These are phyloP conservation scores for Candida anglica DNA, from an alignment of 805 yeast species.

Conservation along the genomic window DNA sequence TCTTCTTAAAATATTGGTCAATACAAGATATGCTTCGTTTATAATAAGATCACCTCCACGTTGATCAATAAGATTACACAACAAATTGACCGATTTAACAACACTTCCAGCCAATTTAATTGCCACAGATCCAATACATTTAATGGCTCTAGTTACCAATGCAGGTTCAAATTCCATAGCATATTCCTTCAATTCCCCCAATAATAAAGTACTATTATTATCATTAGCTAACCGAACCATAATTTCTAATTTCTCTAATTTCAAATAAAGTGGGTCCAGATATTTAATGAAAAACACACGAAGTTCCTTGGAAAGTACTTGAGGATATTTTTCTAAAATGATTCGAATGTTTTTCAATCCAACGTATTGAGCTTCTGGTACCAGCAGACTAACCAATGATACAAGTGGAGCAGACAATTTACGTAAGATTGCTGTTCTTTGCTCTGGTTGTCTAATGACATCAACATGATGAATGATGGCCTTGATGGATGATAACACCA, in stretches of 20 bases:
- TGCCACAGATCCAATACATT: conserved; percentile 69
- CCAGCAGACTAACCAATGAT: conserved; percentile 76
- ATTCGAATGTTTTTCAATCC: conserved; percentile 88
- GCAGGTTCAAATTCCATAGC: conserved; percentile 83
- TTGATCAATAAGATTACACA: conserved; percentile 58
- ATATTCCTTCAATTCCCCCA: conserved; percentile 74
- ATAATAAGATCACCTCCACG: conserved; percentile 58
- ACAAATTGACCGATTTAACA: conserved; percentile 55
- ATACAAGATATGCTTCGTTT: conserved; percentile 57
- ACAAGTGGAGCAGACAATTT: conserved; percentile 84
- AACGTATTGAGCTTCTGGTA: conserved; percentile 91
- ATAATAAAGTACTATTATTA: conserved; percentile 51
- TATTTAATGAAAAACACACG: conserved; percentile 88
- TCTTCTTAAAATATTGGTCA: conserved; percentile 64
- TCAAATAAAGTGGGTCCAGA: conserved; percentile 76
- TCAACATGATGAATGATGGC: conserved; percentile 70
- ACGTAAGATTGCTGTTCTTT: conserved; percentile 46
- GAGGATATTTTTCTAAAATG: conserved; percentile 84
- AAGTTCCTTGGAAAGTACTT: conserved; percentile 68
- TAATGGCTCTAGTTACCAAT: conserved; percentile 62
- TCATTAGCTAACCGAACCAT: conserved; percentile 66
- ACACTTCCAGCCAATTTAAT: conserved; percentile 54
- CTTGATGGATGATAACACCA: conserved; percentile 80
- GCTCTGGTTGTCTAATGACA: conserved; percentile 37
- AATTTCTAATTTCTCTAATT: conserved; percentile 73